Conservation (phyloP, 2,329 filamentous ascomycete species). For the Fusarium compactum region DNA sequence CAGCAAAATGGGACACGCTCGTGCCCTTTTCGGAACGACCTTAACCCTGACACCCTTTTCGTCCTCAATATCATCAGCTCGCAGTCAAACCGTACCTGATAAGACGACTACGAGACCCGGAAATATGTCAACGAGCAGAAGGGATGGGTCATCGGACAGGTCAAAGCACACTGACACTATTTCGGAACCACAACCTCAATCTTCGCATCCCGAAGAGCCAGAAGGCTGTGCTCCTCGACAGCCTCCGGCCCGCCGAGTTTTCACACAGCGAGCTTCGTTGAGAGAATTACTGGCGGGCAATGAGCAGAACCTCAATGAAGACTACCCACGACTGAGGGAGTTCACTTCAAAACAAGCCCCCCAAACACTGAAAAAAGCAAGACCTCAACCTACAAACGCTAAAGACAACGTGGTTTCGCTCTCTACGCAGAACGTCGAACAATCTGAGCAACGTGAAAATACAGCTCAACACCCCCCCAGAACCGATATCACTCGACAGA, state of each 20-base stretch:
- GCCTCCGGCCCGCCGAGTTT: constrained; percentile 15
- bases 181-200: constrained; percentile 40
- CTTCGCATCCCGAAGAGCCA: neutral
- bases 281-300: constrained; percentile 32
- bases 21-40: constrained; percentile 52
- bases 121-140: neutral
- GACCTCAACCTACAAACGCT: neutral
- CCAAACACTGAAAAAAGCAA: neutral
- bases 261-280: constrained; percentile 33
- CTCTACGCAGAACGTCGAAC: neutral
- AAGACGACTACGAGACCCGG: constrained; percentile 30
- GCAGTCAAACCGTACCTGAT: constrained; percentile 38
- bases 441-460: neutral
- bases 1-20: constrained; percentile 51
- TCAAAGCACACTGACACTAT: neutral
- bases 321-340: neutral
- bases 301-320: constrained; percentile 13
- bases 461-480: neutral
- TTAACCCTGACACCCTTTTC: constrained; percentile 49
- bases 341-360: neutral
- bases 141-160: neutral
- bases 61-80: constrained; percentile 24
- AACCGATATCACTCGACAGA: neutral
- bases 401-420: constrained; percentile 4
- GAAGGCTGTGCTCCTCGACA: constrained; percentile 1